Evolutionary conservation across 2,329 filamentous ascomycete genomes (phyloP), one percentile per base, ranked within the genome.

Genomic region (Coccinonectria pachysandricola): DNA sequence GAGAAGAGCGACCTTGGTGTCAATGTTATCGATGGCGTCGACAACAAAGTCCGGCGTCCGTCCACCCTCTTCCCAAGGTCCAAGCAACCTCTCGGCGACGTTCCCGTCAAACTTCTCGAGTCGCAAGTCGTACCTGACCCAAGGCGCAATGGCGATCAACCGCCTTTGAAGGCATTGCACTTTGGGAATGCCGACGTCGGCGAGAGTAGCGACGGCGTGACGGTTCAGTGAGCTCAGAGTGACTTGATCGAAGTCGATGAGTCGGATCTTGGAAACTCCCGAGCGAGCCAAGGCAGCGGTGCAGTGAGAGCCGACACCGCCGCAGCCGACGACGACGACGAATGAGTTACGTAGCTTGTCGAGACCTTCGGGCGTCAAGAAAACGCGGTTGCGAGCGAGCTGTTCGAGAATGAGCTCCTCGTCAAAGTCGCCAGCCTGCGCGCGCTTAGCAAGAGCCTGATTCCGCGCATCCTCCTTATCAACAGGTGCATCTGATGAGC

Each of bases 191-290:
- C 91, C 91, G 2, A 98, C 91, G 47, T 98, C 91, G 10, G 85
- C 83, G 6, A 96, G 65, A 0, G 88, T 96, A 5, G 91, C 91
- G 2, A 98, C 79, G 7, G 91, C 86, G 56, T 98, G 91, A n/a
- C 91, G 68, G 54, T 98, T 98, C 28, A 98, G 62, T 3, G 86
- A 94, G 37, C 84, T 93, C 22, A 98, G 65, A 0, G 87, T 93
- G 17, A 98, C 88, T 65, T 98, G 91, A 53, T 98, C 91, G 52
- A 98, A 98, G 55, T 98, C 91, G 41, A 98, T 75, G 19, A 98
- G 70, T 1, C 91, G 78, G 28, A 98, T 68, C 43, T 76, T 79
- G n/a, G 80, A 78, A 21, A 93, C 85, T 16, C 91, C 91, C 0
- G 87, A 94, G 15, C 91, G 78, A 5, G 85, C 80, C 15, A 98